Evolutionary conservation across 768 basidiomycete genomes (phyloP), one percentile per base, ranked within the genome.

Genomic region (Russula virescens): DNA sequence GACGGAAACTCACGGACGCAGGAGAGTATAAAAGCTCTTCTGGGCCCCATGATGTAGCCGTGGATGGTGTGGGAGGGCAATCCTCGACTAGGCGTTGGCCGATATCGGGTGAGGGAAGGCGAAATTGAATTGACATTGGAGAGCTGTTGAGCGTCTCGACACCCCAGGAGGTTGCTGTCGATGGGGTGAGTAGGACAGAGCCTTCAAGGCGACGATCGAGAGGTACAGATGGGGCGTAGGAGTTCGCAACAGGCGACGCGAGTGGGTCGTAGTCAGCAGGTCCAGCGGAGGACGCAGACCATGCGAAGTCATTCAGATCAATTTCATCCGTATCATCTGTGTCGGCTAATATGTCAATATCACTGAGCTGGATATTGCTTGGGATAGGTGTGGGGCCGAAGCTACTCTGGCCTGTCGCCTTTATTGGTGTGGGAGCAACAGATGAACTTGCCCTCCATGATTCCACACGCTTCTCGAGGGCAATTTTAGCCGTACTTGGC

Each of bases 281-380:
- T n/a, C 89, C 88, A 2, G 73, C 72, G 8, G 88, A 89, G 9
- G 86, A 85, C 26, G 83, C 77, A 10, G 87, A 88, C 85, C 87
- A 91, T 10, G 78, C 69, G 68, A 80, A 91, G 66, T 89, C 88
- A 47, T 83, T 83, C 31, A 86, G 72, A 65, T 86, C 79, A 57
- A 87, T 73, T 62, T 79, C 80, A 14, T 77, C 74, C 25, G 74
- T 73, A n/a, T 69, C 72, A 21, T 73, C 73, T 56, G 60, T 68
- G 43, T 64, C 65, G 18, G 68, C 70, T 19, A 50, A 60, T 6
- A 64, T 62, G 10, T 58, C 66, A 2, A 69, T 31, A 57, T 62
- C 66, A 54, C 66, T 67, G 43, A 71, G 73, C n/a, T 74, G 71
- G 52, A 80, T 63, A 19, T 73, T 71, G 63, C 80, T 82, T 5